These are phyloP conservation scores for Penicillium bialowiezense DNA, from an alignment of 495 filamentous ascomycete species.

Conservation along the genomic window DNA sequence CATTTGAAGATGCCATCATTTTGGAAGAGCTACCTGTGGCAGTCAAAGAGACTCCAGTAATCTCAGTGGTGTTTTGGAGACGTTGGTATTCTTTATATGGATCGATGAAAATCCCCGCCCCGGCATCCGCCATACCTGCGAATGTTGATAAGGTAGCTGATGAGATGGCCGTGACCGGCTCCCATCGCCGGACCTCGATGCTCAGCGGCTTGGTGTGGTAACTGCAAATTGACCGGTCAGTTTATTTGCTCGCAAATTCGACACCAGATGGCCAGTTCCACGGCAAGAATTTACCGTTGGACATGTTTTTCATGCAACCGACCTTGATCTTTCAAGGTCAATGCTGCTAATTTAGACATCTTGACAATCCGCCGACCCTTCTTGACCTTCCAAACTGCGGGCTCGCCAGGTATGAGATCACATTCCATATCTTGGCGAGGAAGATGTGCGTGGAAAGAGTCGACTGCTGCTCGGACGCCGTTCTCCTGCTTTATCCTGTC, in stretches of 20 bases:
- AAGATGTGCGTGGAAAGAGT: slow-evolving; percentile 63
- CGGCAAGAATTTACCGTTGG: background rate
- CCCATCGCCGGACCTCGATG: slow-evolving; percentile 38
- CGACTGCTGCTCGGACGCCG: slow-evolving; percentile 69
- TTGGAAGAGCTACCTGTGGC: background rate
- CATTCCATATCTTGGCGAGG: slow-evolving; percentile 64
- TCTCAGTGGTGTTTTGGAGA: background rate
- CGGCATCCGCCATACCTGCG: slow-evolving; percentile 23
- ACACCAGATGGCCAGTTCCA: too few species aligned
- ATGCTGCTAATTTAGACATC: slow-evolving; percentile 1
- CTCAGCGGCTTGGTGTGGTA: slow-evolving; percentile 28
- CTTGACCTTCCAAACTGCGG: slow-evolving; percentile 65
- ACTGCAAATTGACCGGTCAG: too few species aligned
- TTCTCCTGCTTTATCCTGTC: slow-evolving; percentile 61
- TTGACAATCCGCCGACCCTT: slow-evolving; percentile 12
- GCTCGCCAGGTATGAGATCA: slow-evolving; percentile 57
- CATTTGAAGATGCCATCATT: too few species aligned
- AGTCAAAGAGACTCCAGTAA: background rate
- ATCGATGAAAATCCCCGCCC: slow-evolving; percentile 29
- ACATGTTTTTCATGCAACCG: background rate
- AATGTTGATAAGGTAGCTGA: slow-evolving; percentile 23
- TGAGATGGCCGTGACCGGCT: slow-evolving; percentile 45
- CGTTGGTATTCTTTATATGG: slow-evolving; percentile 30
- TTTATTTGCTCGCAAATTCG: too few species aligned
- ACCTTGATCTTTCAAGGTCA: background rate